phyloP scores from a whole-genome alignment of 768 basidiomycete genomes.

The Lactarius evosmus region DNA sequence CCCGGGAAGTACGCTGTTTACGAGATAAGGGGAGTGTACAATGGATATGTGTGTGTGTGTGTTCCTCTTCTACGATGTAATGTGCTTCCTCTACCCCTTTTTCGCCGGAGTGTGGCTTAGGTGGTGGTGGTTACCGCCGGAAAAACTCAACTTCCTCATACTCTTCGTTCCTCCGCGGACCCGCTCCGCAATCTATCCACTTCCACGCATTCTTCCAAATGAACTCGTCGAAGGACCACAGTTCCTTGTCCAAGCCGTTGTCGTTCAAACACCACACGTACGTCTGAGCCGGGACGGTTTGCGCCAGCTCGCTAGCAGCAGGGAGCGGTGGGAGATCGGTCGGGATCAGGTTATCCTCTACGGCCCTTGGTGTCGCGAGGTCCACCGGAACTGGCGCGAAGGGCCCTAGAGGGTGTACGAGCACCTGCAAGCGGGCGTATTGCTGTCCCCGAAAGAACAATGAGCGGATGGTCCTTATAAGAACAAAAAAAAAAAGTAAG shows the following conservation, averaged over 20 bases:
- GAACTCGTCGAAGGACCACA: conserved; percentile 84
- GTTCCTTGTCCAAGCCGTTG: conserved; percentile 46
- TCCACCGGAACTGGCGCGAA: conserved; percentile 34
- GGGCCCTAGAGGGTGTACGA: conserved; percentile 53
- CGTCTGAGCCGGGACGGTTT: conserved; percentile 51
- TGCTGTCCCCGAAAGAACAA: conserved; percentile 46
- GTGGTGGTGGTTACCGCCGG: no score
- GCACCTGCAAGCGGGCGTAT: conserved; percentile 57
- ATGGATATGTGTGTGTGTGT: no score
- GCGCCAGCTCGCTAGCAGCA: conserved; percentile 35
- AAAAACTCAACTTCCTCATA: conserved; percentile 57
- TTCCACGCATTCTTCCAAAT: conserved; percentile 70
- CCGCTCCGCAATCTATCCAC: conserved; percentile 54
- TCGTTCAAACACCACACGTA: conserved; percentile 63
- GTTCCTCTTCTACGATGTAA: no score
- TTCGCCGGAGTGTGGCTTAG: no score
- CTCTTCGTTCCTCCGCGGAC: conserved; percentile 38
- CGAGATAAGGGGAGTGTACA: no score
- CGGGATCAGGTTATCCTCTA: conserved; percentile 39
- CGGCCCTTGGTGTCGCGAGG: not conserved
- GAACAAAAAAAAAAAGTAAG: not conserved
- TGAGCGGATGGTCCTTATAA: not conserved
- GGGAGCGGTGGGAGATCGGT: conserved; percentile 43
- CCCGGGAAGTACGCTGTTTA: no score
- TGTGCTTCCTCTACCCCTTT: no score